phyloP scores from a whole-genome alignment of 169 alveolate species.

The Eimeria necatrix region DNA sequence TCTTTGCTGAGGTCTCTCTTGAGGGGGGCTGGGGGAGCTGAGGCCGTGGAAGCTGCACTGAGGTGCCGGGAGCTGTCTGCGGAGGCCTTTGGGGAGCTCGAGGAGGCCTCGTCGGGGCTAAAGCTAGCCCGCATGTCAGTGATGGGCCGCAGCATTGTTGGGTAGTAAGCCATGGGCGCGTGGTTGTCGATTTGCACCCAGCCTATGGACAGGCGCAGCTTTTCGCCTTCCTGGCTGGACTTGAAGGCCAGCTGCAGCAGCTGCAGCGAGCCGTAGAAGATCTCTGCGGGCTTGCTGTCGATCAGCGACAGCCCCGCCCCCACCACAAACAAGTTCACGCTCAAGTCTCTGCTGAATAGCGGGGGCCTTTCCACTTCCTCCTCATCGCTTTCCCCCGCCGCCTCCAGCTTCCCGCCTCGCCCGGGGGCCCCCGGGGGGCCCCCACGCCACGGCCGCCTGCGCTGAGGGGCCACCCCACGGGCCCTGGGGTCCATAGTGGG shows the following conservation, averaged over 20 bases:
- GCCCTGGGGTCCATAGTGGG: too few relatives aligned
- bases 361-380: conserved; percentile 14
- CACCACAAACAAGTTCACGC: conserved; percentile 34
- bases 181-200: conserved; percentile 80
- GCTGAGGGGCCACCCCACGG: too few relatives aligned
- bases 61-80: neutral
- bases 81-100: neutral
- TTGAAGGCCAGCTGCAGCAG: conserved; percentile 27
- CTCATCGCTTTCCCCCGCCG: conserved; percentile 20
- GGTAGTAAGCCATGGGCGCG: conserved; percentile 74
- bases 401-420: neutral
- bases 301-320: conserved; percentile 70
- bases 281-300: conserved; percentile 74
- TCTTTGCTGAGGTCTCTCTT: neutral
- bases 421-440: too few relatives aligned
- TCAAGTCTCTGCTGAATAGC: neutral
- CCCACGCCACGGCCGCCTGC: too few relatives aligned
- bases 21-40: neutral
- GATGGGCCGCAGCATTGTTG: conserved; percentile 78
- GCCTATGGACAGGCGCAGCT: conserved; percentile 44
- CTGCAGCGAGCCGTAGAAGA: conserved; percentile 39
- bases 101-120: neutral
- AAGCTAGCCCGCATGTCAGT: conserved; percentile 61
- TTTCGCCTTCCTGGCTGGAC: conserved; percentile 20
- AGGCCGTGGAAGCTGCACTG: neutral